Evolutionary conservation across 2,329 filamentous ascomycete genomes (phyloP).

Genomic region (Claviceps maximensis): DNA sequence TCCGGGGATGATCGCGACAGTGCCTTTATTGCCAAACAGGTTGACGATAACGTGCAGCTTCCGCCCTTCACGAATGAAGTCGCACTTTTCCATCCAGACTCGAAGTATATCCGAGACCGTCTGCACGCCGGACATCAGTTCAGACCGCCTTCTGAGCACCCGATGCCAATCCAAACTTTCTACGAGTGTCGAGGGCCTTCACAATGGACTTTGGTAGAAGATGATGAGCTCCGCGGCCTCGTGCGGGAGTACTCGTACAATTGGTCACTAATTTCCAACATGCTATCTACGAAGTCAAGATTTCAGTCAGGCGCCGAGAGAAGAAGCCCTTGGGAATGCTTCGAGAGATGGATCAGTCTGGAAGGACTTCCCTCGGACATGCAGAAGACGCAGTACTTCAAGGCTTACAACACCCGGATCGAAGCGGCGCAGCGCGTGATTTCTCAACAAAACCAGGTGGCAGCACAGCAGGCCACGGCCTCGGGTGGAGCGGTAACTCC

Average conservation of each 20-base stretch:
- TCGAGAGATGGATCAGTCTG: constrained; percentile 87
- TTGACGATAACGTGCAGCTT: constrained; percentile 33
- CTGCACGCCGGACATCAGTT: constrained; percentile 88
- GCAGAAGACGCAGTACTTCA: constrained; percentile 92
- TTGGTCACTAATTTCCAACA: constrained; percentile 85
- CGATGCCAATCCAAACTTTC: constrained; percentile 81
- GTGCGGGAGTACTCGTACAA: constrained; percentile 95
- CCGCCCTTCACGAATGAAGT: constrained; percentile 62
- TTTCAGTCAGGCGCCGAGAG: constrained; percentile 81
- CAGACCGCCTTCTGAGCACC: constrained; percentile 77
- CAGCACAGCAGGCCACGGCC: constrained; percentile 35
- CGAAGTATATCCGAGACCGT: constrained; percentile 78
- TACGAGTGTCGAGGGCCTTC: constrained; percentile 80
- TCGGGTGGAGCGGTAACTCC: constrained; percentile 20
- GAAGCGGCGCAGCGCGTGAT: constrained; percentile 45
- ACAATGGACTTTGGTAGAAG: constrained; percentile 82
- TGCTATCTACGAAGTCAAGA: constrained; percentile 58
- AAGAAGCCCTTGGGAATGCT: constrained; percentile 95
- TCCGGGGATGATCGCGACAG: constrained; percentile 34
- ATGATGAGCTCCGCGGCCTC: constrained; percentile 72
- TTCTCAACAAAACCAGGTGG: constrained; percentile 38
- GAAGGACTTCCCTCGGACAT: constrained; percentile 88
- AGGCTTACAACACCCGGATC: constrained; percentile 49
- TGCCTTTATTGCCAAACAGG: constrained; percentile 43
- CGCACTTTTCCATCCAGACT: constrained; percentile 78